A percentile compares a stretch with the other conserved stretches of the same genome.
These are phyloP conservation scores for Chlorella variabilis DNA, from an alignment of 163 green algal genomes.

Conservation along the genomic window DNA sequence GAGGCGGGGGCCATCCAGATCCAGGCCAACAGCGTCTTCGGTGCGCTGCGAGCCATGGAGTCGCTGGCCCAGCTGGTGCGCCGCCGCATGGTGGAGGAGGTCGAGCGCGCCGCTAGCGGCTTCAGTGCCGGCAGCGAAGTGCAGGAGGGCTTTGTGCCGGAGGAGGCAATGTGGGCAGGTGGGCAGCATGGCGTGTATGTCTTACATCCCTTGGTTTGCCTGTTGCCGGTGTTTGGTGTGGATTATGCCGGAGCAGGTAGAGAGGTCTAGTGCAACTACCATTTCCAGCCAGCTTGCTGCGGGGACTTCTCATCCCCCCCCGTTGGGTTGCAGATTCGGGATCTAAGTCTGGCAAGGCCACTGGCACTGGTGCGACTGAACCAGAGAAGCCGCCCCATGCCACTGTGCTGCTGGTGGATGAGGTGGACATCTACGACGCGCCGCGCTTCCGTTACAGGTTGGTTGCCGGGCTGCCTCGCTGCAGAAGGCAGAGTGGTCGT, in stretches of 20 bases:
- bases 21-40: slow-evolving; percentile 54
- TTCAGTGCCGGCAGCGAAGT: background rate
- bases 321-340: no score
- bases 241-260: no score
- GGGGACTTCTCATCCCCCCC: no score
- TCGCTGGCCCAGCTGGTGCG: slow-evolving; percentile 68
- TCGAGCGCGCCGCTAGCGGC: background rate
- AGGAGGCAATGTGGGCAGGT: slow-evolving; percentile 8
- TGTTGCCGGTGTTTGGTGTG: no score
- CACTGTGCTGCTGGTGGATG: slow-evolving; percentile 22
- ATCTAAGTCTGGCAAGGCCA: no score
- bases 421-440: slow-evolving; percentile 49
- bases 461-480: background rate
- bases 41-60: slow-evolving; percentile 66
- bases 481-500: background rate
- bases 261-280: no score
- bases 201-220: no score
- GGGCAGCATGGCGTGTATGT: no score
- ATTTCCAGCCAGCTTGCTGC: no score
- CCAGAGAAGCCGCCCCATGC: background rate
- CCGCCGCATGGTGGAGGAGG: slow-evolving; percentile 6
- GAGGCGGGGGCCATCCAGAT: background rate
- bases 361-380: no score
- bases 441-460: slow-evolving; percentile 61
- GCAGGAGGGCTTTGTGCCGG: background rate